A percentile compares a stretch with the other conserved stretches of the same genome.
These are phyloP conservation scores for Metschnikowia matae DNA, from an alignment of 805 yeast species.

Conservation along the genomic window DNA sequence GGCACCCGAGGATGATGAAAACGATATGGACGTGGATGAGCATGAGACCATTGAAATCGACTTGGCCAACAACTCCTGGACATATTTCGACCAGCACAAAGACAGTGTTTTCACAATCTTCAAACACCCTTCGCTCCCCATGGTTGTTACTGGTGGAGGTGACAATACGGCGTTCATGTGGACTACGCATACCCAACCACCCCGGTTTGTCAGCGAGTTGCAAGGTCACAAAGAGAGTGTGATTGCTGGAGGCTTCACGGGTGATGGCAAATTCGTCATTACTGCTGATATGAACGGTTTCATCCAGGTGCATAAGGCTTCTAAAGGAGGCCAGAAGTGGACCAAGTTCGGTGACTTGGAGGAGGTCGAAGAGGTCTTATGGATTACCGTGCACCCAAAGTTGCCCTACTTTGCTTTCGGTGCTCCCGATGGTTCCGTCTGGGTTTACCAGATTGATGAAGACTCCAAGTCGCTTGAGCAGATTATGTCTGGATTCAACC, in stretches of 20 bases:
- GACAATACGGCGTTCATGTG: conserved; percentile 86
- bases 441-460: conserved; percentile 79
- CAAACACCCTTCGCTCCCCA: conserved; percentile 78
- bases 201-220: conserved; percentile 71
- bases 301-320: conserved; percentile 65
- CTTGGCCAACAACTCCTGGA: conserved; percentile 81
- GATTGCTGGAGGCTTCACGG: conserved; percentile 75
- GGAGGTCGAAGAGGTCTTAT: conserved; percentile 86
- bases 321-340: conserved; percentile 84
- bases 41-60: conserved; percentile 67
- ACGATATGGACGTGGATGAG: conserved; percentile 34
- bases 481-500: conserved; percentile 75
- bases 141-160: conserved; percentile 92
- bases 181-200: conserved; percentile 87
- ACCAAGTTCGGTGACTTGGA: conserved; percentile 61
- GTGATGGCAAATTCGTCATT: conserved; percentile 73
- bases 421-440: conserved; percentile 86
- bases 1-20: conserved; percentile 37
- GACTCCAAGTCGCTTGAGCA: conserved; percentile 48
- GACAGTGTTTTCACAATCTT: conserved; percentile 85
- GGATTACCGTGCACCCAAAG: conserved; percentile 78
- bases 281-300: conserved; percentile 96
- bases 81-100: conserved; percentile 84
- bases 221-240: conserved; percentile 87
- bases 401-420: conserved; percentile 87